Conservation (phyloP, 106 monocot genomes). For the Vanilla planifolia region DNA sequence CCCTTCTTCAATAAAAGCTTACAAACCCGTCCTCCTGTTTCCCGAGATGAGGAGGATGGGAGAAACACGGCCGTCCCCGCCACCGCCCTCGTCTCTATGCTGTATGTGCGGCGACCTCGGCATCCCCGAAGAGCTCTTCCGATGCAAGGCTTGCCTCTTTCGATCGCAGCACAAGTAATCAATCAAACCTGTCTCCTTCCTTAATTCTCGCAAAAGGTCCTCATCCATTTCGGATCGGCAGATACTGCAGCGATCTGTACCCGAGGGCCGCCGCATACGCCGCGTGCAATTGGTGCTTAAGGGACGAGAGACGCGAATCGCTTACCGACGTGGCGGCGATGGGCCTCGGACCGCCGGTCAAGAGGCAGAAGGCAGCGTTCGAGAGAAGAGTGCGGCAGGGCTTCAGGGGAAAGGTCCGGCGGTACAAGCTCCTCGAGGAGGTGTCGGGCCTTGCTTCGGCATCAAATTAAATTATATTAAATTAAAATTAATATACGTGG, state of each 20-base stretch:
- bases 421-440: constrained; percentile 23
- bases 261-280: constrained; percentile 28
- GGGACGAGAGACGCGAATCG: constrained; percentile 19
- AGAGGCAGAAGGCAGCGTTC: constrained; percentile 15
- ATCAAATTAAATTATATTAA: too few relatives aligned
- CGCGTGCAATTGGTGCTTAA: constrained; percentile 50
- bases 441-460: too few relatives aligned
- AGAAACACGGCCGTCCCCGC: too few relatives aligned
- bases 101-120: constrained; percentile 66
- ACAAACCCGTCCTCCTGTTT: too few relatives aligned
- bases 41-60: too few relatives aligned
- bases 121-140: constrained; percentile 32
- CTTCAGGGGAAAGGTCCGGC: constrained; percentile 16
- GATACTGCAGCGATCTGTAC: constrained; percentile 56
- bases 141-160: constrained; percentile 30
- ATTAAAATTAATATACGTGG: too few relatives aligned
- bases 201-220: too few relatives aligned
- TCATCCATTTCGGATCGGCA: too few relatives aligned
- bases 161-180: constrained; percentile 58
- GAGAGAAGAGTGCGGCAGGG: constrained; percentile 1
- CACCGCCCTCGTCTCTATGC: constrained; percentile 16
- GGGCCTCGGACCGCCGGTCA: constrained; percentile 14
- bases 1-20: too few relatives aligned
- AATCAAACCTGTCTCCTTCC: too few relatives aligned
- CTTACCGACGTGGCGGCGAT: neutral